Evolutionary conservation across 805 yeast species (phyloP), one percentile per base, ranked within the genome.

Genomic region (Candida peoriensis): DNA sequence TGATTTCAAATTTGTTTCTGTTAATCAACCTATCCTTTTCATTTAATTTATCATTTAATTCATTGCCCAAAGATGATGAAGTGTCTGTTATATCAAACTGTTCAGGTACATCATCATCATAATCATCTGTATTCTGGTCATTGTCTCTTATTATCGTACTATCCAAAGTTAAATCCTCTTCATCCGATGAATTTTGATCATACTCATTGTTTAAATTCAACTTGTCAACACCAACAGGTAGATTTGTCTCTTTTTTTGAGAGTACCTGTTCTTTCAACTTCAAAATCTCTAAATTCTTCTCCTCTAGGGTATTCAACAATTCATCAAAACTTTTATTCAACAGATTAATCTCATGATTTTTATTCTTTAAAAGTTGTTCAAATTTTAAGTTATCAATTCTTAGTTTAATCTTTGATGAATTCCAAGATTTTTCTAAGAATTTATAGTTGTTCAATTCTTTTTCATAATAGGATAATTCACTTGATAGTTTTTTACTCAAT

Each of bases 1-100:
- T 38, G 13, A 48, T 31, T 28, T 50, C 54, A 37, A 48, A 53
- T n/a, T 32, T 28, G 8, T 37, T 32, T 3, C 30, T 28, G 24
- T 37, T 36, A 3, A 50, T 20, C 2, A 14, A 11, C 11, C 13
- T 37, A 3, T 44, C 41, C 15, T 32, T 37, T 15, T 46, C 43
- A 14, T 39, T 40, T 9, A 50, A 24, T 13, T 43, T 37, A 25
- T 33, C 24, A 22, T 21, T 33, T 20, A 40, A 13, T 20, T 42
- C 44, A 18, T 33, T 24, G 3, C 38, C 37, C 14, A 44, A 27
- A 4, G 38, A 38, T 6, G 35, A 20, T 19, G 24, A 15, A 10
- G 35, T 15, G 9, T 18, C 24, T 11, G 25, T 13, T 17, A 12
- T 14, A 19, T 30, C 22, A 14, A 29, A 22, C n/a, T 38, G 28